Base-by-base conservation (phyloP, 495 filamentous ascomycete genomes). In the Podospora fimiseda region DNA sequence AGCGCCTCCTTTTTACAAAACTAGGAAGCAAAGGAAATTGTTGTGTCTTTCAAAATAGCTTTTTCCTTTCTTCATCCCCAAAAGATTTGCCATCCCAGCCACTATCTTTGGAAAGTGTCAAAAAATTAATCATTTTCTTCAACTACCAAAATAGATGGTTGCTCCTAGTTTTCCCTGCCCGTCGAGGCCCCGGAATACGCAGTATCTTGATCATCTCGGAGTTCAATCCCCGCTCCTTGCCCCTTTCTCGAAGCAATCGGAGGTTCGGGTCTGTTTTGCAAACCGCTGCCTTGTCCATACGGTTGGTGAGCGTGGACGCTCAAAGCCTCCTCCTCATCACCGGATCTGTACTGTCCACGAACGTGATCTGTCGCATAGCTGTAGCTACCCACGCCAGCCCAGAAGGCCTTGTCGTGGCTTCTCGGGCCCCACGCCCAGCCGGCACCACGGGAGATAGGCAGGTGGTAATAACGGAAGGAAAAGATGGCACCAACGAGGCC, bases 401-500 rank as follows among this genome's bases (percentile, higher is more conserved):
- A 81, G 63, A 87, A 80, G 4, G 73, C 72, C 59, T 76, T 71
- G 53, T 77, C 74, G 36, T 60, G 57, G 56, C 73, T 78, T 47
- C 78, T 65, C 0, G 78, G 77, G 0, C 75, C 78, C 78, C 77
- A 81, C 4, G 74, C 71, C 77, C 78, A 81, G 7, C 78, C 78
- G 6, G 75, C 77, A 9, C 84, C 85, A 21, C 74, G 71, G 14
- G 70, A 70, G 56, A 90, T 79, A 11, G 86, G 84, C 8, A 88
- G 70, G 58, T 89, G 84, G 53, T 81, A 81, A 52, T 72, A 80
- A 16, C 71, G 64, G 66, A 81, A 81, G 19, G 74, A 59, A 55
- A 77, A 80, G 50, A 74, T 66, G 9, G 78, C 68, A 4, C 55
- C 55, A 36, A 76, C 58, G 19, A 67, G 60, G 7, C 87, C 87